Base-by-base conservation (phyloP, 1,284 basidiomycete genomes). In the Athelia psychrophila region DNA sequence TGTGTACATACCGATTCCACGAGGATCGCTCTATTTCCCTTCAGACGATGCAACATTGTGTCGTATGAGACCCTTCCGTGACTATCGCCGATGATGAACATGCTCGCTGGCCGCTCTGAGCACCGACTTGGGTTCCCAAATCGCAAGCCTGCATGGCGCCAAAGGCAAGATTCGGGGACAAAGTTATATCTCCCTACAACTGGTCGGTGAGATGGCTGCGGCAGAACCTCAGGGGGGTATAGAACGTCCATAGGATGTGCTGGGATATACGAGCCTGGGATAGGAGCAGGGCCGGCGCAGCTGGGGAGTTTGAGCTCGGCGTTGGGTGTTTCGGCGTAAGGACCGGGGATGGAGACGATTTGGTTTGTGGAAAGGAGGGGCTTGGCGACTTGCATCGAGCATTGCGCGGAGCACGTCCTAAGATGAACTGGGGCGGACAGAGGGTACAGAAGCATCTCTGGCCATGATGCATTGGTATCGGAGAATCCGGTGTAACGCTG, bases 231-330 rank as follows among this genome's bases (percentile, higher is more conserved):
- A 2, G 46, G 47, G 6, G 51, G 47, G 19, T 52, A 36, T 25
- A 52, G 47, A 2, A 36, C 38, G 33, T 52, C 51, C 33, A 49
- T 27, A 2, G 33, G 46, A 24, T 52, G 47, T 13, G 22, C 20
- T 2, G 51, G 51, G 33, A 52, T 42, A 30, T 25, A 52, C 5
- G 38, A 22, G 19, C 51, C 51, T 3, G 33, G 51, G 33, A 48
- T 49, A 3, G 51, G 47, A 3, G 49, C 51, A 10, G 47, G 33
- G 35, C 51, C 47, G 10, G 23, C 22, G 30, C 51, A 52, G n/a
- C 24, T 30, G 9, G 51, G 51, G 12, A 52, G 35, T 13, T 5
- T 23, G 35, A 6, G 38, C 6, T 6, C 16, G 38, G n/a, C 8
- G n/a, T 6, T 9, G n/a, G n/a, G 6, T 6, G 6, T n/a, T 22